A percentile compares a stretch with the other conserved stretches of the same genome.
Evolutionary conservation across 2,329 filamentous ascomycete genomes (phyloP).

Genomic region (Elsinoe arachidis): DNA sequence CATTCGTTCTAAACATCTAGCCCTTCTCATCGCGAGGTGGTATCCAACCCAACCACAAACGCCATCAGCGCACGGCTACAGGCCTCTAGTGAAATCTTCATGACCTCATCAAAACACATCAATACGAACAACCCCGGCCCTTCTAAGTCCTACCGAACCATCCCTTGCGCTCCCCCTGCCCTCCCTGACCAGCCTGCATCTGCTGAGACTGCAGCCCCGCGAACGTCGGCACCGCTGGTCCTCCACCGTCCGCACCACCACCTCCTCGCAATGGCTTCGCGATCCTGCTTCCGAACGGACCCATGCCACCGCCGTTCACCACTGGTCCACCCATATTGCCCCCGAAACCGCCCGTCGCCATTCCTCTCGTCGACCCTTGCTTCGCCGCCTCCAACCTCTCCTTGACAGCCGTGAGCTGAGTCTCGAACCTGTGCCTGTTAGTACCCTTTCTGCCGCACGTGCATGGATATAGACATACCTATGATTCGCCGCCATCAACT

Average conservation of each 20-base stretch:
- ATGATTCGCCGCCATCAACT: slow-evolving; percentile 92
- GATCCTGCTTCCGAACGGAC: slow-evolving; percentile 60
- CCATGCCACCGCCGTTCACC: slow-evolving; percentile 46
- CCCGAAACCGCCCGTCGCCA: slow-evolving; percentile 35
- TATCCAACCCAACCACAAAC: neutral
- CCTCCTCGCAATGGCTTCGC: slow-evolving; percentile 57
- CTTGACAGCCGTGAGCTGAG: slow-evolving; percentile 93
- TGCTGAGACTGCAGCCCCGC: slow-evolving; percentile 45
- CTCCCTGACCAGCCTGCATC: slow-evolving; percentile 26
- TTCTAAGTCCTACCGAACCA: slow-evolving; percentile 14
- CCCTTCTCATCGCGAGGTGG: neutral
- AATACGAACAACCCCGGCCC: neutral
- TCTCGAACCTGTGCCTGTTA: slow-evolving; percentile 66
- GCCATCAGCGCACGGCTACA: neutral
- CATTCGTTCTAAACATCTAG: neutral
- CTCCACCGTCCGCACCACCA: slow-evolving; percentile 32
- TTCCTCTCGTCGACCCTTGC: slow-evolving; percentile 75
- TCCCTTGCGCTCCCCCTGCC: slow-evolving; percentile 13
- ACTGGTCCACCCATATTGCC: slow-evolving; percentile 17
- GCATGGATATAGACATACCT: slow-evolving; percentile 54
- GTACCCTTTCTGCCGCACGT: neutral
- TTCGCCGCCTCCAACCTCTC: slow-evolving; percentile 95
- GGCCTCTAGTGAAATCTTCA: neutral
- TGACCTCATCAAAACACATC: neutral
- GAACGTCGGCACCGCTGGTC: slow-evolving; percentile 34